Evolutionary conservation across 768 basidiomycete species (phyloP), one percentile per base, ranked within the genome.

Genomic region (Boletales sp.): DNA sequence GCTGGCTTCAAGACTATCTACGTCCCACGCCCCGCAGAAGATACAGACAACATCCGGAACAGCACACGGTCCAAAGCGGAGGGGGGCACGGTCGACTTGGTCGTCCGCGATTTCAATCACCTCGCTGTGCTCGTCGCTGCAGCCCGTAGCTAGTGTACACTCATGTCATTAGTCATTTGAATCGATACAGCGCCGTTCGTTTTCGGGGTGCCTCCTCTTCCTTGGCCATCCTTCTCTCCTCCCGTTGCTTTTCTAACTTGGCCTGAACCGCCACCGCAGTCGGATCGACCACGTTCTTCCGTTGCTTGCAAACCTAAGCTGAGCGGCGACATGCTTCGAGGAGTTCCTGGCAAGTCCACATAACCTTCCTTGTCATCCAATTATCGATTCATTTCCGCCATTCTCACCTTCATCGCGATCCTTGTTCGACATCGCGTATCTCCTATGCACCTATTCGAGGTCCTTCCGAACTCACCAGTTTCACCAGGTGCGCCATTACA

Each of bases 231-330:
- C 67, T 63, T 49, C 69, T 72, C 53, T 80, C 76, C 49, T 77
- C 75, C 53, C 69, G 73, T 50, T 83, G 77, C 54, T 77, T 82
- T 57, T 83, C 80, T 53, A 86, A 61, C 62, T 87, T 87, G 40
- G 78, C 78, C 9, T 84, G 81, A 49, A 87, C 77, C 1, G 84
- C 82, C n/a, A 90, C 87, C 19, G 80, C 76, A 19, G 79, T 76
- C 19, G 91, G 90, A 65, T 97, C 94, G 54, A 97, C 81, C 42
- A 97, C 90, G 61, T 97, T 96, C 75, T 94, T 93, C 65, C 91
- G 82, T 69, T 95, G 89, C 74, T 94, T 96, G 60, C 90, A n/a
- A n/a, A n/a, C n/a, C n/a, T n/a, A n/a, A n/a, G n/a, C n/a, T n/a
- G n/a, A n/a, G n/a, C n/a, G n/a, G n/a, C n/a, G n/a, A n/a, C n/a